Evolutionary conservation across 345 rosid species (phyloP), one percentile per base, ranked within the genome.

Genomic region (Orychophragmus violaceus): DNA sequence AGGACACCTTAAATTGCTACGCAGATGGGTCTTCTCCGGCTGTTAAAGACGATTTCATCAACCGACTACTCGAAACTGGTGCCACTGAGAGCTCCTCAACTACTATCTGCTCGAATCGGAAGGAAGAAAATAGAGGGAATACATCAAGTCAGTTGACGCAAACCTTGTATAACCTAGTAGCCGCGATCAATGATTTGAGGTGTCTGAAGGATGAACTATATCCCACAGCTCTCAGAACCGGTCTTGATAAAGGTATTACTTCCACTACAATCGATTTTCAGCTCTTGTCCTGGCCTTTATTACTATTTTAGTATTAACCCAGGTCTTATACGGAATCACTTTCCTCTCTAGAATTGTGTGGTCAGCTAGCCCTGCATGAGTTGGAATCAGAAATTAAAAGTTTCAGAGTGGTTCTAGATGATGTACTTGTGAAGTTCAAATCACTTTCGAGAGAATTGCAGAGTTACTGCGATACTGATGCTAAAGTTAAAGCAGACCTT

Each of bases 1-100:
- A 56, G 19, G 23, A 30, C 18, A 54, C 19, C 59, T 59, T 59
- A 44, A 70, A 67, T 76, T 75, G 46, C 58, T 69, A 44, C 46
- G 46, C 82, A 90, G 99, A 72, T 66, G 88, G 59, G 64, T 66
- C 64, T 44, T 67, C 81, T 37, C 59, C 28, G 12, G 69, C 82
- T 42, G 53, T 76, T 53, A 79, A 83, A 77, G 86, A 85, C 49
- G 83, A 78, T 68, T 87, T 91, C 60, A 87, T 83, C 59, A 74
- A 83, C 69, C 86, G 96, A 28, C 90, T 95, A 14, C 71, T 71
- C 7, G 91, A 87, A 77, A 84, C 88, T 19, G 96, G 95, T 78
- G 99, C 96, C 16, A 88, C 89, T 19, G 97, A 91, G 73, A 83
- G 81, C 81, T 88, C 92, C 48, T 85, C 84, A 4, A 39, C 82